phyloP scores from a whole-genome alignment of 805 yeast genomes.

The Metschnikowia lachancei region DNA sequence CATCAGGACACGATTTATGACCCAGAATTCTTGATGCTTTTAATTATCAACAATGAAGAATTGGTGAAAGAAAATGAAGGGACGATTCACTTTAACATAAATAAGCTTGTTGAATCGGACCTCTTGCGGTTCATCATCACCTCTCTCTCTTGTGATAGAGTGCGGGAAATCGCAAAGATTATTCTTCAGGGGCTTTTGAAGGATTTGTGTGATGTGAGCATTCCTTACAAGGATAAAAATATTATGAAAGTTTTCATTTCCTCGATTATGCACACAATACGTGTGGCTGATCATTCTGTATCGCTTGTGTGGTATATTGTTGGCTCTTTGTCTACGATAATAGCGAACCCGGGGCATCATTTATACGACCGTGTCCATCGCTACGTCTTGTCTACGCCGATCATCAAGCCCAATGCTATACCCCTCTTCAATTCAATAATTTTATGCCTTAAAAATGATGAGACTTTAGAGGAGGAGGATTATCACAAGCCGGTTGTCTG shows the following conservation, averaged over 20 bases:
- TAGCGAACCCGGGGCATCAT: constrained; percentile 68
- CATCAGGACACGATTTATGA: constrained; percentile 50
- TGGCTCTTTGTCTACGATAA: constrained; percentile 54
- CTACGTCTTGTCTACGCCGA: constrained; percentile 61
- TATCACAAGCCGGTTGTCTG: constrained; percentile 62
- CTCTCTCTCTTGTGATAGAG: constrained; percentile 39
- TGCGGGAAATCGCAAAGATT: constrained; percentile 37
- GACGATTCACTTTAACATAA: constrained; percentile 46
- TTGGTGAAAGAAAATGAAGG: constrained; percentile 38
- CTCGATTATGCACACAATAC: constrained; percentile 41
- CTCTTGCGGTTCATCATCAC: constrained; percentile 51
- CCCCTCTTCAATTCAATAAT: constrained; percentile 46
- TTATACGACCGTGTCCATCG: constrained; percentile 69
- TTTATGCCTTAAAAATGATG: constrained; percentile 22
- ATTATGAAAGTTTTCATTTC: constrained; percentile 54
- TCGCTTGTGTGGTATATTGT: constrained; percentile 47
- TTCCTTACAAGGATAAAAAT: constrained; percentile 52
- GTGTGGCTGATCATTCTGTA: constrained; percentile 16
- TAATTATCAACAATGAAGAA: constrained; percentile 64
- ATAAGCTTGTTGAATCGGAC: constrained; percentile 54
- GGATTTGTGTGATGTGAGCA: constrained; percentile 33
- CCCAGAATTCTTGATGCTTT: constrained; percentile 63
- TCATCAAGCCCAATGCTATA: constrained; percentile 38
- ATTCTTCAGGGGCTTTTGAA: constrained; percentile 46
- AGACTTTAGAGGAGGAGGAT: constrained; percentile 40